phyloP scores from a whole-genome alignment of 2,329 filamentous ascomycete genomes.

The Talaromyces rugulosus region DNA sequence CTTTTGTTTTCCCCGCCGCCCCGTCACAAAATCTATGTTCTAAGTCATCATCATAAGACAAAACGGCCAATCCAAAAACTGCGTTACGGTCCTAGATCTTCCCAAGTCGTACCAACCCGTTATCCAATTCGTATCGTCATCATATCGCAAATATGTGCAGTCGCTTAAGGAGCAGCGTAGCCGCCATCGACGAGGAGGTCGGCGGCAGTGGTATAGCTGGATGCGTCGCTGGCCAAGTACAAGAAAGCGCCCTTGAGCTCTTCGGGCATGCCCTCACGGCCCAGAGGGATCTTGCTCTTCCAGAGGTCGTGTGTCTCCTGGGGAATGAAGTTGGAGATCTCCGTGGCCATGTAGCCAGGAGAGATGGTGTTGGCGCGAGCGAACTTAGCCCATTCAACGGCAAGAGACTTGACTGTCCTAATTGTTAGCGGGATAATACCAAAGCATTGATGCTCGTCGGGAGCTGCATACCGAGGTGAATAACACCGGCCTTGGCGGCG shows the following conservation, averaged over 20 bases:
- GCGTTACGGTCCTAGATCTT: neutral
- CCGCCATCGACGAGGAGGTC: constrained; percentile 47
- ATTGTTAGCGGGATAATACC: constrained; percentile 12
- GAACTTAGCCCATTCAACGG: constrained; percentile 73
- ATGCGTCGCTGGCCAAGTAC: constrained; percentile 45
- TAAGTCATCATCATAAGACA: constrained; percentile 1
- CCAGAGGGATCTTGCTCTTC: constrained; percentile 77
- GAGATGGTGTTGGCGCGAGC: constrained; percentile 69
- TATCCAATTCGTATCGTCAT: neutral
- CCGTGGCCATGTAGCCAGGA: constrained; percentile 72
- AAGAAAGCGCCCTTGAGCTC: constrained; percentile 72
- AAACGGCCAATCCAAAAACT: neutral
- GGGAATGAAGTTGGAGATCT: constrained; percentile 63
- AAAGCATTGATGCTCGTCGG: constrained; percentile 45
- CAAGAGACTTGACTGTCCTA: constrained; percentile 59
- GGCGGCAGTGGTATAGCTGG: constrained; percentile 47
- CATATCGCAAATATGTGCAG: neutral
- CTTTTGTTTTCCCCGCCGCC: neutral
- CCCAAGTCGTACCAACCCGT: neutral
- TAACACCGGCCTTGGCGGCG: constrained; percentile 62
- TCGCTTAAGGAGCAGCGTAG: constrained; percentile 30
- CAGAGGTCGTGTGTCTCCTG: constrained; percentile 67
- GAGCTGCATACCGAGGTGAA: constrained; percentile 41
- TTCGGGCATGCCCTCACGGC: constrained; percentile 64
- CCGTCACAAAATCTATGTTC: constrained; percentile 3